phyloP scores from a whole-genome alignment of 2,329 filamentous ascomycete species.

The Aspergillus sp. region DNA sequence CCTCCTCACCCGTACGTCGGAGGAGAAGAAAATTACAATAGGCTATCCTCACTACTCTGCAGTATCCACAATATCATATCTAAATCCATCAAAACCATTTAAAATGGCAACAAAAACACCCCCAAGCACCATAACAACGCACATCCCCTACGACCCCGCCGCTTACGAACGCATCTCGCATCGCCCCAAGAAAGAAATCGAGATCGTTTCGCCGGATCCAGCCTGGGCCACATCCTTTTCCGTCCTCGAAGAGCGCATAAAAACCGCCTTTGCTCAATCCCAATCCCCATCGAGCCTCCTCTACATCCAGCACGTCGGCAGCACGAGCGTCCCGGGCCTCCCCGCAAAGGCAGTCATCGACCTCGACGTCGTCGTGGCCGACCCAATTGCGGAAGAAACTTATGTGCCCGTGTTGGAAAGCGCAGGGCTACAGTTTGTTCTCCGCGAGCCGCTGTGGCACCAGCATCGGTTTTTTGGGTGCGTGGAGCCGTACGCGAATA shows the following conservation, averaged over 20 bases:
- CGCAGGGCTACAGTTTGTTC: conserved; percentile 48
- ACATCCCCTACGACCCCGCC: conserved; percentile 1
- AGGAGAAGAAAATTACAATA: background rate
- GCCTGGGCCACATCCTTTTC: conserved; percentile 23
- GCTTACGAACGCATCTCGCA: background rate
- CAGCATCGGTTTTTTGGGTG: conserved; percentile 50
- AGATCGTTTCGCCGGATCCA: conserved; percentile 25
- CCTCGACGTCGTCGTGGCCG: conserved; percentile 50
- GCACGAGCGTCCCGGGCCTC: conserved; percentile 52
- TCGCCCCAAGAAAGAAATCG: conserved; percentile 12
- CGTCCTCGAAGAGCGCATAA: conserved; percentile 19
- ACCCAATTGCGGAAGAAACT: conserved; percentile 41
- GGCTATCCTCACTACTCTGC: too few species aligned
- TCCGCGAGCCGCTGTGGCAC: conserved; percentile 50
- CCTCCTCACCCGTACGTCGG: background rate
- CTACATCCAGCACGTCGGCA: conserved; percentile 50
- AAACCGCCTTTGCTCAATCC: conserved; percentile 5
- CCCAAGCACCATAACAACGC: background rate
- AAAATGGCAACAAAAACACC: background rate
- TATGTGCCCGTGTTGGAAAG: conserved; percentile 48
- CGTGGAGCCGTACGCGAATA: conserved; percentile 42
- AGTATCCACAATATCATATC: too few species aligned
- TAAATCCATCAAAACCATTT: too few species aligned
- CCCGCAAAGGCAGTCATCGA: conserved; percentile 56
- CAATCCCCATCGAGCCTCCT: conserved; percentile 18